Base-by-base conservation (phyloP, 2,329 filamentous ascomycete genomes). In the Colletotrichum sp. region DNA sequence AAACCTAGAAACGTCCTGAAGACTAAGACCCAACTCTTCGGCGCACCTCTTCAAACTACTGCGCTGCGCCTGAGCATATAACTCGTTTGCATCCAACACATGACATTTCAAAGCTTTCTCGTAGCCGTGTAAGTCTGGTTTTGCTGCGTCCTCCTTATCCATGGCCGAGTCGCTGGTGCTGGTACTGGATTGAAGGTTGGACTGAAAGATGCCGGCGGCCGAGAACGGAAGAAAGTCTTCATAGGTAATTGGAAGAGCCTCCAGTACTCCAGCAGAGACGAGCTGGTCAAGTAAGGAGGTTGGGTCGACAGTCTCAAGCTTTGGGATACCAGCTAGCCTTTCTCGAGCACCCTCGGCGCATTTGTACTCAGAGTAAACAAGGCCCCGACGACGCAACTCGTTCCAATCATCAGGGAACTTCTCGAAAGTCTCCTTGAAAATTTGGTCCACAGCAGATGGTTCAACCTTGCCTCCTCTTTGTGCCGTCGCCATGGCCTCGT, bases 171-270 rank as follows among this genome's bases (percentile, higher is more conserved):
- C 52, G 6, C 75, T 66, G 9, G 69, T 44, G 44, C 10, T 52
- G 18, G n/a, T 49, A 8, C 24, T 60, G 16, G 69, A 49, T 8
- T 69, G 69, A 7, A 88, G 78, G 24, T 88, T 89, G 0, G 87
- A 88, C 52, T 85, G 85, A 76, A 89, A 89, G 52, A 90, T 90
- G 0, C 89, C 89, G 1, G 88, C 89, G 0, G 89, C 89, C 2
- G 88, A 89, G 3, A 91, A 80, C 0, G 89, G 89, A 6, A 91
- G 81, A 64, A 90, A 91, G 70, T 90, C 89, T 73, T 91, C 89
- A 72, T 91, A 91, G 0, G 86, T 89, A 21, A 90, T 84, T 3
- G 89, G 87, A 5, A 84, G 79, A 7, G 82, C 83, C 52, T 82
- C 78, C 0, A 90, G 49, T 5, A 83, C 30, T 0, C 83, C 83